These are phyloP conservation scores for Hippophae rhamnoides DNA, from an alignment of 306 rosid species.

Conservation along the genomic window DNA sequence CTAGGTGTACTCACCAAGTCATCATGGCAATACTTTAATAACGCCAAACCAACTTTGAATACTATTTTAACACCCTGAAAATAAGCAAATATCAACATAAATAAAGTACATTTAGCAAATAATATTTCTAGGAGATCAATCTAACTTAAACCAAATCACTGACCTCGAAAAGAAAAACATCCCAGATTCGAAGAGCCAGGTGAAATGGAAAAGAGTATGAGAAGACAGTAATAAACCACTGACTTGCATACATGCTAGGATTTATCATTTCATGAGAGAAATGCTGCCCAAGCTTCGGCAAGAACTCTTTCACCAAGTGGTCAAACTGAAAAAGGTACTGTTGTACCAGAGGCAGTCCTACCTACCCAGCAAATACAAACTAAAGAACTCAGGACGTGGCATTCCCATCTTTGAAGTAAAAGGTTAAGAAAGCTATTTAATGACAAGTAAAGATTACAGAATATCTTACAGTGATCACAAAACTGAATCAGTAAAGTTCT, in stretches of 20 bases:
- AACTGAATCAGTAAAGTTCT: neutral
- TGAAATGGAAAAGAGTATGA: constrained; percentile 97
- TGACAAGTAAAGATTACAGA: no score
- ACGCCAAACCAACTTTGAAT: constrained; percentile 88
- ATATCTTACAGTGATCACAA: no score
- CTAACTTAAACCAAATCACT: constrained; percentile 15
- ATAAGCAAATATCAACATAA: neutral
- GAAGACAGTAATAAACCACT: constrained; percentile 97
- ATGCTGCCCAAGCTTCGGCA: constrained; percentile 90
- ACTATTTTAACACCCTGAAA: constrained; percentile 87
- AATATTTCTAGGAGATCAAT: constrained; percentile 8
- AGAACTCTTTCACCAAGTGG: constrained; percentile 57
- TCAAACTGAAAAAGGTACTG: constrained; percentile 87
- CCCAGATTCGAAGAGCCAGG: constrained; percentile 98
- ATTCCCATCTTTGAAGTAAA: constrained; percentile 5
- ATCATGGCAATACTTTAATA: constrained; percentile 87
- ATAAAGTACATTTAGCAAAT: constrained; percentile 4
- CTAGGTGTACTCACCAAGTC: constrained; percentile 66
- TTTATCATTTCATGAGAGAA: constrained; percentile 78
- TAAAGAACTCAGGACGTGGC: constrained; percentile 8
- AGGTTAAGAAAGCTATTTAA: neutral
- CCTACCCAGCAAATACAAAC: constrained; percentile 32
- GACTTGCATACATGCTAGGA: constrained; percentile 99
- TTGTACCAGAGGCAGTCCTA: constrained; percentile 91
- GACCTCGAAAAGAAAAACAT: constrained; percentile 91